phyloP scores from a whole-genome alignment of 352 stramenopile species.

The Phytopythium kandeliae region DNA sequence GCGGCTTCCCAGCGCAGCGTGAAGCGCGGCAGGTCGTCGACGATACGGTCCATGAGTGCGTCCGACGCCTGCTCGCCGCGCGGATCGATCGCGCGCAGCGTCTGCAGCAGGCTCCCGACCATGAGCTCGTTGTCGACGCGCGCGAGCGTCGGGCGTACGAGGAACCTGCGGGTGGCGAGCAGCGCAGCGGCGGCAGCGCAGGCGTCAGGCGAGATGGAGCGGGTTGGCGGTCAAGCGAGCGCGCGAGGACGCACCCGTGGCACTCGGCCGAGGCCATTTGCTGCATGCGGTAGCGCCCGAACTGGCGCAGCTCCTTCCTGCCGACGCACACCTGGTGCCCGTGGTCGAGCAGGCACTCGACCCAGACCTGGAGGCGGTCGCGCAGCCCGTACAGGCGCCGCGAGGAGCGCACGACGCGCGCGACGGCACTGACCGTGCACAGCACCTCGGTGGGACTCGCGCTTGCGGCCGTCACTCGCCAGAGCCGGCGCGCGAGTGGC shows the following conservation, averaged over 20 bases:
- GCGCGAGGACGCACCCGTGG: conserved; percentile 12
- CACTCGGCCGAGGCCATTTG: conserved; percentile 23
- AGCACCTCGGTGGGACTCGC: conserved; percentile 15
- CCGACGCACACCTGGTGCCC: conserved; percentile 34
- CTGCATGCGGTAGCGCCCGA: conserved; percentile 18
- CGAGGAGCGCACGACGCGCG: conserved; percentile 25
- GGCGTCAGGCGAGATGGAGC: not conserved
- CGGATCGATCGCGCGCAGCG: conserved; percentile 25
- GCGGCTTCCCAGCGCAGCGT: conserved; percentile 43
- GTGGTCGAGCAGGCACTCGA: conserved; percentile 38
- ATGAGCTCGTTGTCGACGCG: conserved; percentile 15
- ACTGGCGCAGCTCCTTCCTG: conserved; percentile 35
- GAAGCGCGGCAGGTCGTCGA: conserved; percentile 31
- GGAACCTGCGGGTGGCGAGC: too few species aligned
- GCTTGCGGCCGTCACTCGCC: conserved; percentile 5
- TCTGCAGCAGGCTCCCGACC: conserved; percentile 31
- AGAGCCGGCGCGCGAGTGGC: conserved; percentile 30
- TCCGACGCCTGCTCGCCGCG: conserved; percentile 11
- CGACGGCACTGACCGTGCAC: conserved; percentile 22
- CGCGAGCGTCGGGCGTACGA: conserved; percentile 31
- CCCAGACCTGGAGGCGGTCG: conserved; percentile 23
- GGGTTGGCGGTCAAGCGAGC: not conserved
- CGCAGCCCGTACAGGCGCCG: conserved; percentile 16
- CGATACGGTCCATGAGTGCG: conserved; percentile 22
- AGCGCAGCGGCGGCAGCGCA: not conserved